Evolutionary conservation across 176 grass and related monocot genomes (phyloP).

Genomic region (Zea luxurians): DNA sequence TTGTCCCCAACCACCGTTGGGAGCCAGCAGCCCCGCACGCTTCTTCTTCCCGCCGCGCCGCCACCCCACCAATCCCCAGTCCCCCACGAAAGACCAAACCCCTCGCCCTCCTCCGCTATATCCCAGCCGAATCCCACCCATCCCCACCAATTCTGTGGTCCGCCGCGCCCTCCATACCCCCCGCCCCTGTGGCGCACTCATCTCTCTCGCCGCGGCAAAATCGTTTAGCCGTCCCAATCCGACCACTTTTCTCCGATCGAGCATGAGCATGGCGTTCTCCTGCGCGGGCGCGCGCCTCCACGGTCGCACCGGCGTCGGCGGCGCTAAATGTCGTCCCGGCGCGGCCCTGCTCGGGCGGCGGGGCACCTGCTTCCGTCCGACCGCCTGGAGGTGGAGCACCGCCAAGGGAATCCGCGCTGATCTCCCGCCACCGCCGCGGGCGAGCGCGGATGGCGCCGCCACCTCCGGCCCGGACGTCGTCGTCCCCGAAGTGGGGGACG

Average conservation of each 20-base stretch:
- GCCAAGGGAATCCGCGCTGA: conserved; percentile 29
- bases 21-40: neutral
- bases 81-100: neutral
- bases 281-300: conserved; percentile 35
- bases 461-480: neutral
- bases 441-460: conserved; percentile 15
- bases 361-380: neutral
- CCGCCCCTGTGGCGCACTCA: neutral
- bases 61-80: conserved; percentile 12
- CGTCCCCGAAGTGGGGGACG: neutral
- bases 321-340: conserved; percentile 25
- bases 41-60: conserved; percentile 32
- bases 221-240: neutral
- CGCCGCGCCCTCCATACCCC: neutral
- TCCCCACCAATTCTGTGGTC: neutral
- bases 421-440: conserved; percentile 27
- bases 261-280: conserved; percentile 55
- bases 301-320: neutral
- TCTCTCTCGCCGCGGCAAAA: neutral
- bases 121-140: neutral
- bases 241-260: conserved; percentile 2
- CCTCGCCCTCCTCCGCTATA: neutral
- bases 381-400: neutral
- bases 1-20: neutral
- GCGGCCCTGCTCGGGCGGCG: neutral